phyloP scores from a whole-genome alignment of 1,284 basidiomycete genomes.

The Tilletia walkeri region DNA sequence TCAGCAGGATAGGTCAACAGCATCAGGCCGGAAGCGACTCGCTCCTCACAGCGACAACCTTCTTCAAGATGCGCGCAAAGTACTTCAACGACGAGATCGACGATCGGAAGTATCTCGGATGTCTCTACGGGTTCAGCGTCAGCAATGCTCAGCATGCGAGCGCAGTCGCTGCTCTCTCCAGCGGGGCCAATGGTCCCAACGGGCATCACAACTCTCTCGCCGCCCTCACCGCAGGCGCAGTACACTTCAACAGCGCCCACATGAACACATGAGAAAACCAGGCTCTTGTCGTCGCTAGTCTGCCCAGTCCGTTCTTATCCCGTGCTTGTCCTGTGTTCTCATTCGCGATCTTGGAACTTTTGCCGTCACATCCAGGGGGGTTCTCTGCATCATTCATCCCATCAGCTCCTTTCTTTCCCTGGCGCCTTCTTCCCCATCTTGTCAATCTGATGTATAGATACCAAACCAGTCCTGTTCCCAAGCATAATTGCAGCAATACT shows the following conservation, averaged over 20 bases:
- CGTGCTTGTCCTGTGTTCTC: too few species aligned
- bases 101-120: conserved; percentile 47
- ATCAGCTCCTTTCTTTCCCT: too few species aligned
- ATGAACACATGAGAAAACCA: not conserved
- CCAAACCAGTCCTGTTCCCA: too few species aligned
- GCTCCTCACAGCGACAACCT: conserved; percentile 84
- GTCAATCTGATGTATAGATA: too few species aligned
- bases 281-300: too few species aligned
- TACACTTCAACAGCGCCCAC: conserved; percentile 8
- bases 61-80: conserved; percentile 89
- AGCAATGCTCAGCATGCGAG: not conserved
- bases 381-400: too few species aligned
- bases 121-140: conserved; percentile 15
- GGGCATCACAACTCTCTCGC: conserved; percentile 16
- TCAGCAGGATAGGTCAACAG: conserved; percentile 82
- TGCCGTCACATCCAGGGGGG: too few species aligned
- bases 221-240: conserved; percentile 4
- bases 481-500: too few species aligned
- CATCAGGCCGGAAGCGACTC: conserved; percentile 97
- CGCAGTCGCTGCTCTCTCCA: not conserved
- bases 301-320: too few species aligned
- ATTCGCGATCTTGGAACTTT: too few species aligned
- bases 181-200: not conserved
- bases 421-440: too few species aligned
- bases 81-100: conserved; percentile 87